Conservation (phyloP, 345 rosid genomes). For the Mercurialis annua region DNA sequence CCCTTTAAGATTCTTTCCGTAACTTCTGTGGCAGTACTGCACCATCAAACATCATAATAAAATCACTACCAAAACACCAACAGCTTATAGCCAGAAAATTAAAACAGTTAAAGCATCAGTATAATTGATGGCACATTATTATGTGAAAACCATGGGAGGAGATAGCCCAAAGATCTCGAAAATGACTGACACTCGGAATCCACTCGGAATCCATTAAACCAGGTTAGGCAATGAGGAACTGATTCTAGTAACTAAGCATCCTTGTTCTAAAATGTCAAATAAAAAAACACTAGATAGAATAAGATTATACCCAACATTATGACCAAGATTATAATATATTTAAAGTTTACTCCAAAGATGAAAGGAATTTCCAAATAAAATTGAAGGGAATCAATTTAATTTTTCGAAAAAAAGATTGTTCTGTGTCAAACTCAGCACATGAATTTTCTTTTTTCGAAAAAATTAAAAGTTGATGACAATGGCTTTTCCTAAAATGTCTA, state of each 20-base stretch:
- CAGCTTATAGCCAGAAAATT: background rate
- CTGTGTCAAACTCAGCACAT: no score
- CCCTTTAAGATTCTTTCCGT: constrained; percentile 88
- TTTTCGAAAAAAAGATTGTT: no score
- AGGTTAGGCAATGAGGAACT: background rate
- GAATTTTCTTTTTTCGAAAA: no score
- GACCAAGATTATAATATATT: background rate
- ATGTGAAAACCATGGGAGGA: background rate
- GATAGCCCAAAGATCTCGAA: background rate
- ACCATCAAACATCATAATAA: constrained; percentile 8
- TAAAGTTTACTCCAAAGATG: background rate
- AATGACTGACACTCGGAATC: background rate
- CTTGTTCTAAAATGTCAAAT: no score
- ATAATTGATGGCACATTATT: background rate
- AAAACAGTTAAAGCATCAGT: background rate
- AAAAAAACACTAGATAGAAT: no score
- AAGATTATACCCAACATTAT: no score
- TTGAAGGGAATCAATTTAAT: background rate
- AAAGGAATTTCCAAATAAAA: background rate
- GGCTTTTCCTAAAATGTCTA: background rate
- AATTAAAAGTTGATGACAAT: background rate
- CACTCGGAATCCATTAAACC: no score
- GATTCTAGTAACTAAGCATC: no score
- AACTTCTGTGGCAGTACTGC: constrained; percentile 85
- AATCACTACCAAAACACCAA: background rate